Conservation (phyloP, 306 rosid species). For the Trichosanthes cucumerina region DNA sequence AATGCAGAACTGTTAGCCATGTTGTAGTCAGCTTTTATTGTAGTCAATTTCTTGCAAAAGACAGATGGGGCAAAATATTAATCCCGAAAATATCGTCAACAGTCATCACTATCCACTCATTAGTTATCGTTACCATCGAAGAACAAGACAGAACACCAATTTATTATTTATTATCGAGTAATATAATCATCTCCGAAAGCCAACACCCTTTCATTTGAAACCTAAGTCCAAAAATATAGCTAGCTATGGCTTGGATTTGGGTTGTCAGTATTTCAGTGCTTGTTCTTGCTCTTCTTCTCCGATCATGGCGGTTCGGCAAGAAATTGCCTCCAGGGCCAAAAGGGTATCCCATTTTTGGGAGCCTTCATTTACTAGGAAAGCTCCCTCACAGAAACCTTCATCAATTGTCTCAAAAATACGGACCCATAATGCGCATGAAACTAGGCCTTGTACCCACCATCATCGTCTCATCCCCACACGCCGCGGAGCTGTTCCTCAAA, state of each 20-base stretch:
- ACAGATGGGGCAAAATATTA: too few relatives aligned
- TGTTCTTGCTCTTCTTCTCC: not conserved
- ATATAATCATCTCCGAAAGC: too few relatives aligned
- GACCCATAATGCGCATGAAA: constrained; percentile 20
- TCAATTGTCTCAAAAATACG: constrained; percentile 8
- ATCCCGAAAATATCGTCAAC: too few relatives aligned
- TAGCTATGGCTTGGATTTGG: not conserved
- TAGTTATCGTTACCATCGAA: too few relatives aligned
- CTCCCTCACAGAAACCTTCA: constrained; percentile 16
- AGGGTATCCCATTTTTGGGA: not conserved
- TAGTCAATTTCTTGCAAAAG: too few relatives aligned
- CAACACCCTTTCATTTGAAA: not conserved
- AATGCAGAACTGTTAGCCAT: too few relatives aligned
- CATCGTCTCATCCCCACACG: constrained; percentile 24
- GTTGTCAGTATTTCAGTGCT: not conserved
- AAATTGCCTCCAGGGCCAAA: constrained; percentile 8
- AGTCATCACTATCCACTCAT: too few relatives aligned
- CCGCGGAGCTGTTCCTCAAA: constrained; percentile 45
- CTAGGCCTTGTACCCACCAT: constrained; percentile 14
- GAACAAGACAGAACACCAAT: too few relatives aligned
- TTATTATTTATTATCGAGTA: too few relatives aligned
- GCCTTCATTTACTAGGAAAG: constrained; percentile 1
- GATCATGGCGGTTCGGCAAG: not conserved
- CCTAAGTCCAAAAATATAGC: not conserved
- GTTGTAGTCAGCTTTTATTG: too few relatives aligned